Evolutionary conservation across 257 asterid genomes (phyloP).

Genomic region (Ajuga chamaepitys): DNA sequence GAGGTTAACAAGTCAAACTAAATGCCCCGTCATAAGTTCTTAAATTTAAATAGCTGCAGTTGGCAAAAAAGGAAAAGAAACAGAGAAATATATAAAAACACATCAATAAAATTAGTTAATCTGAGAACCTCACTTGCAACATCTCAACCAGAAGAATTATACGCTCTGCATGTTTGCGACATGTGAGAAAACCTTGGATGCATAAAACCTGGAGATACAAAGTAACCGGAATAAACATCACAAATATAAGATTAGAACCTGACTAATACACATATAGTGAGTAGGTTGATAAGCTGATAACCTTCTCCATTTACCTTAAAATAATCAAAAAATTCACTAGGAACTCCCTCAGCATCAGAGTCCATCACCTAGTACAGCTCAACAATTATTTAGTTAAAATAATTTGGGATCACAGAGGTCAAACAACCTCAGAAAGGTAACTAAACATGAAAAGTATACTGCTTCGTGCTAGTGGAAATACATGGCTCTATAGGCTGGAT

Average conservation of each 20-base stretch:
- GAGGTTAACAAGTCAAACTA: background rate
- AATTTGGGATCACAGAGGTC: background rate
- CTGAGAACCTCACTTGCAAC: slow-evolving; percentile 58
- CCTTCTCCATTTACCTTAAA: slow-evolving; percentile 52
- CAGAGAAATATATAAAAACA: background rate
- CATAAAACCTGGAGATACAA: slow-evolving; percentile 45
- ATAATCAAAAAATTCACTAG: slow-evolving; percentile 97
- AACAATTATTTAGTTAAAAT: slow-evolving; percentile 4
- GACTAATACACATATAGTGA: background rate
- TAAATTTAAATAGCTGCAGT: slow-evolving; percentile 3
- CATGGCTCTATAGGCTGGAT: background rate
- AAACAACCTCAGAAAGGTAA: slow-evolving; percentile 2
- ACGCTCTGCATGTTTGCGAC: slow-evolving; percentile 97
- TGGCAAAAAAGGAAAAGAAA: background rate
- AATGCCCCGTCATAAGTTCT: background rate
- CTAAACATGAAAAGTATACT: background rate
- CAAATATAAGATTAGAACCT: background rate
- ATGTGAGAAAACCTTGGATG: slow-evolving; percentile 93
- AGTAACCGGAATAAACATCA: slow-evolving; percentile 1
- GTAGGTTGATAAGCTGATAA: background rate
- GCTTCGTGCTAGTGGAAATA: background rate
- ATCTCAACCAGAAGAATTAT: slow-evolving; percentile 96
- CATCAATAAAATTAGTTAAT: background rate
- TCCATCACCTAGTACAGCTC: slow-evolving; percentile 79
- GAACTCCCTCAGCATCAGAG: slow-evolving; percentile 98